phyloP scores from a whole-genome alignment of 2,329 filamentous ascomycete species.

The Leptographium flavum region DNA sequence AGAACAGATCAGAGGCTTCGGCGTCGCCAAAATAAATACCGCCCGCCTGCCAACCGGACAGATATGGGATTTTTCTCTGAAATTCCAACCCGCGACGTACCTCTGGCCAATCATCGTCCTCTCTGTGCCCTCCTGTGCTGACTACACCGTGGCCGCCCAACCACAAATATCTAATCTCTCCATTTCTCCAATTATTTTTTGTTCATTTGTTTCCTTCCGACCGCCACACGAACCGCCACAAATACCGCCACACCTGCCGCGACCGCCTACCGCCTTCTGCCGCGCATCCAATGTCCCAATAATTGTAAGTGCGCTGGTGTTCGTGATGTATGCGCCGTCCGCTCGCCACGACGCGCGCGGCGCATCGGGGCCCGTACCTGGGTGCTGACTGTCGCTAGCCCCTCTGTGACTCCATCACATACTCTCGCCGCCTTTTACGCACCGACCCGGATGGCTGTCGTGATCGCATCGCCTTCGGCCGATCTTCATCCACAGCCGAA shows the following conservation, averaged over 20 bases:
- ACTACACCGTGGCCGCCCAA: not conserved
- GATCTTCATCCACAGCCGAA: conserved; percentile 33
- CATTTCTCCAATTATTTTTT: conserved; percentile 18
- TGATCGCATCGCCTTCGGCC: conserved; percentile 31
- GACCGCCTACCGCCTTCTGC: conserved; percentile 4
- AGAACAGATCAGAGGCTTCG: conserved; percentile 15
- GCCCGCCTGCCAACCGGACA: conserved; percentile 19
- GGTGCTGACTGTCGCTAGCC: not conserved
- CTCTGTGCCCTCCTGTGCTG: conserved; percentile 1
- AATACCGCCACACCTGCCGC: conserved; percentile 7
- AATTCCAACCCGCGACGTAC: conserved; percentile 14
- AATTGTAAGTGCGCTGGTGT: not conserved
- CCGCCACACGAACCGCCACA: conserved; percentile 5
- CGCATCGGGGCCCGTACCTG: not conserved
- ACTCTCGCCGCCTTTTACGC: conserved; percentile 12
- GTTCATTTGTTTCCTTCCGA: conserved; percentile 8
- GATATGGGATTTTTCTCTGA: conserved; percentile 18
- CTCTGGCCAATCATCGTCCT: conserved; percentile 9
- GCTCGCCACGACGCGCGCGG: not conserved
- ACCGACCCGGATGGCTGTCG: conserved; percentile 34
- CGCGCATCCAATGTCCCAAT: conserved; percentile 1
- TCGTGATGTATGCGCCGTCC: too few relatives aligned
- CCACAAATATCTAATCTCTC: conserved; percentile 1
- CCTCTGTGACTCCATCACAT: conserved; percentile 22
- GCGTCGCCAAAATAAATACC: conserved; percentile 22